Base-by-base conservation (phyloP, 169 alveolate genomes). In the Plasmodium inui region DNA sequence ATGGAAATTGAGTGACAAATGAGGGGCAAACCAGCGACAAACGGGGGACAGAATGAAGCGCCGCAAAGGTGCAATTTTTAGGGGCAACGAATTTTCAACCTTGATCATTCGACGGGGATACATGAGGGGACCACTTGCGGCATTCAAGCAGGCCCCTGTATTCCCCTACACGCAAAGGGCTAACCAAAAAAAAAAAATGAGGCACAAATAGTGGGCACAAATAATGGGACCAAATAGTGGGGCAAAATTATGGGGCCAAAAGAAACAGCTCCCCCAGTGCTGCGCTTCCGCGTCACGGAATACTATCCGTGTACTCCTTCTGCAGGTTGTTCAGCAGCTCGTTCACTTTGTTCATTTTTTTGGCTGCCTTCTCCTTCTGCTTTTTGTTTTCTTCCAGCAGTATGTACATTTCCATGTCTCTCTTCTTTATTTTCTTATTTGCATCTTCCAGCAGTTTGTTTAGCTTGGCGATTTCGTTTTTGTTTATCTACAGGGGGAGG, bases 321-420 rank as follows among this genome's bases (percentile, higher is more conserved):
- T 89, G 94, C 32, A 89, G 41, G 71, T 89, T 89, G 32, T 79
- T 89, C 34, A 89, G 32, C 61, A 89, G 72, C 41, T 79, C 90
- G 82, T 89, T 89, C 9, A 89, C 94, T 26, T 89, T 89, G 46
- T 71, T 89, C 94, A 89, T 89, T 89, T 89, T 89, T 79, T 89
- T 89, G 34, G 94, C 94, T 14, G 94, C 94, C 55, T 89, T 89
- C 82, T 89, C 94, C 82, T 89, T 89, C 73, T 89, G 94, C 37
- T 89, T 89, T 78, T 89, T 89, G 73, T 89, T 89, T 89, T 89
- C 90, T 28, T 89, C 94, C 34, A 89, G 79, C 53, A 89, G 76
- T 22, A 89, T 89, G 53, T 89, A 89, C 94, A 89, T 89, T 26
- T 89, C 94, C 94, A 89, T 89, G 41, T 89, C 94, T 46, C 94